phyloP scores from a whole-genome alignment of 441 rosid species.

The Euphorbia schlechtendalii region DNA sequence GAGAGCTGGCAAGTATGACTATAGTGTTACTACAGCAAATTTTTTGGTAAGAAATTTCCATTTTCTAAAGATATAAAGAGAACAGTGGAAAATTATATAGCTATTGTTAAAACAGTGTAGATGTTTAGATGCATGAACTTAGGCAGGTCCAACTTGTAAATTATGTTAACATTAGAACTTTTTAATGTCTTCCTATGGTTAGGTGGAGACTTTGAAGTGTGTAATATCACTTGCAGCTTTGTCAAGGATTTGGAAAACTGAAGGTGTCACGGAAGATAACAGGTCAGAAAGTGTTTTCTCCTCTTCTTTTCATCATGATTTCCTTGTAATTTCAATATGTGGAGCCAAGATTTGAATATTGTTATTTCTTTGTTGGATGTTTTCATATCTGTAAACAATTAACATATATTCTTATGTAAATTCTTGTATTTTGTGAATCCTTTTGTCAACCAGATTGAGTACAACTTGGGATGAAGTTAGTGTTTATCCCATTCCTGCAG shows the following conservation, averaged over 20 bases:
- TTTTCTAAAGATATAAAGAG: neutral
- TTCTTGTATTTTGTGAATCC: slow-evolving; percentile 6
- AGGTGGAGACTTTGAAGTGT: slow-evolving; percentile 97
- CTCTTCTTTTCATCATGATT: neutral
- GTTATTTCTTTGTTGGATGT: too few relatives aligned
- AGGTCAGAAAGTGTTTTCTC: slow-evolving; percentile 30
- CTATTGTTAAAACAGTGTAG: neutral
- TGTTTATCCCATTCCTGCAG: slow-evolving; percentile 90
- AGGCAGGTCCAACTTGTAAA: neutral
- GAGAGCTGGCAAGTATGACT: slow-evolving; percentile 95
- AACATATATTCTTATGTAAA: neutral
- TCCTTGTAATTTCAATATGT: neutral
- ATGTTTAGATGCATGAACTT: neutral
- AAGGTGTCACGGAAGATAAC: slow-evolving; percentile 88
- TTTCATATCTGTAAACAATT: neutral
- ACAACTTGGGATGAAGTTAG: slow-evolving; percentile 79
- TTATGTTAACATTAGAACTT: neutral
- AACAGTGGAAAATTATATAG: too few relatives aligned
- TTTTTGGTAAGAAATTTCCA: slow-evolving; percentile 42
- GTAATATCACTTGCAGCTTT: slow-evolving; percentile 75
- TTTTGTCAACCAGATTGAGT: slow-evolving; percentile 52
- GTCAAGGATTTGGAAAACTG: slow-evolving; percentile 65
- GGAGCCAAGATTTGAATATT: too few relatives aligned
- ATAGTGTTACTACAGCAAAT: slow-evolving; percentile 92
- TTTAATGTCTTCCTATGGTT: slow-evolving; percentile 12